Evolutionary conservation across 2,329 filamentous ascomycete genomes (phyloP).

Genomic region (Fusarium torreyae): DNA sequence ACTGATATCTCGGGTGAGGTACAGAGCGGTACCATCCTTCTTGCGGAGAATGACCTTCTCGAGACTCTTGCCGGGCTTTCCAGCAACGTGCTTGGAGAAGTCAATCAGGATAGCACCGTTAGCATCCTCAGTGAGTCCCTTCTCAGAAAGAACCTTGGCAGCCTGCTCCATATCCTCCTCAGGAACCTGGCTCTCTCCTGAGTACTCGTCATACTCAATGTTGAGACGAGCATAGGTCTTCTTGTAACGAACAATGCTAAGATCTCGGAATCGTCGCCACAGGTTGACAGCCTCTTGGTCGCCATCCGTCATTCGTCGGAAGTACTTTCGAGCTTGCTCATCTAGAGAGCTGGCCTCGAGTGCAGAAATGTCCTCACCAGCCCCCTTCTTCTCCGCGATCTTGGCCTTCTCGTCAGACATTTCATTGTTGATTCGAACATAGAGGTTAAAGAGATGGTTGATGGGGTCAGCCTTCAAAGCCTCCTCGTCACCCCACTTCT

Average conservation of each 20-base stretch:
- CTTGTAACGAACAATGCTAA: slow-evolving; percentile 77
- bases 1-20: slow-evolving; percentile 84
- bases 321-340: slow-evolving; percentile 81
- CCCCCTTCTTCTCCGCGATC: slow-evolving; percentile 70
- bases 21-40: slow-evolving; percentile 81
- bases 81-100: slow-evolving; percentile 76
- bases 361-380: slow-evolving; percentile 64
- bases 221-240: slow-evolving; percentile 79
- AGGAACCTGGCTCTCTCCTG: slow-evolving; percentile 81
- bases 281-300: slow-evolving; percentile 72
- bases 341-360: slow-evolving; percentile 73
- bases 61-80: slow-evolving; percentile 77
- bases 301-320: slow-evolving; percentile 79
- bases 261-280: slow-evolving; percentile 77
- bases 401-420: slow-evolving; percentile 76
- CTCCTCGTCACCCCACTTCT: slow-evolving; percentile 82
- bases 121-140: slow-evolving; percentile 76
- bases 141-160: slow-evolving; percentile 74
- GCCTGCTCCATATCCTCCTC: slow-evolving; percentile 76
- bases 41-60: slow-evolving; percentile 81
- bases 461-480: slow-evolving; percentile 81
- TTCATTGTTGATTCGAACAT: slow-evolving; percentile 82
- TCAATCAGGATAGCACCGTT: slow-evolving; percentile 82
- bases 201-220: slow-evolving; percentile 78
- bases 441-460: slow-evolving; percentile 86